Evolutionary conservation across 441 rosid species (phyloP).

Genomic region (Lepidium campestre): DNA sequence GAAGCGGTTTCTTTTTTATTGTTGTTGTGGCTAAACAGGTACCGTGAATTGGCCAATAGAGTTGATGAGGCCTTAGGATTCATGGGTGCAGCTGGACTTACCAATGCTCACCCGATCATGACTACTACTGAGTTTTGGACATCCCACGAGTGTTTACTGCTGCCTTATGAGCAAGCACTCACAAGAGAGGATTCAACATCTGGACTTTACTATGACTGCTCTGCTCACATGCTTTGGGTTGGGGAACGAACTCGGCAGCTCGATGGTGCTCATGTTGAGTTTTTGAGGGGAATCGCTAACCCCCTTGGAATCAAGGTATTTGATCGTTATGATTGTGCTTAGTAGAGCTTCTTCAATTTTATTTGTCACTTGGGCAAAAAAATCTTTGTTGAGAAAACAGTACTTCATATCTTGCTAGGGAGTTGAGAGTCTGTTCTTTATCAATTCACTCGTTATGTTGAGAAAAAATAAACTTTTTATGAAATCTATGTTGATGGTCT

Average conservation of each 20-base stretch:
- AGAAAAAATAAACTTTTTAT: background rate
- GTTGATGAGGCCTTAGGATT: conserved; percentile 98
- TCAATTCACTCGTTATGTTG: background rate
- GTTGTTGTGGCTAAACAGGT: conserved; percentile 39
- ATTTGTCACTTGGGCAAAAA: too few relatives aligned
- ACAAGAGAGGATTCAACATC: conserved; percentile 91
- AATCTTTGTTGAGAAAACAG: too few relatives aligned
- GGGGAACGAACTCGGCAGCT: conserved; percentile 95
- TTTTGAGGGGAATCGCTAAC: conserved; percentile 82
- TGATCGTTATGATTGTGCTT: background rate
- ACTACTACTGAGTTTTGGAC: conserved; percentile 94
- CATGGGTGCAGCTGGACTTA: conserved; percentile 92
- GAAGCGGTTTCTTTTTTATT: background rate
- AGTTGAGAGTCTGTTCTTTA: too few relatives aligned
- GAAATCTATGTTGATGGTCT: background rate
- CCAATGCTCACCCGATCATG: conserved; percentile 90
- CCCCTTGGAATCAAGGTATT: conserved; percentile 89
- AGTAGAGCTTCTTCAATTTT: too few relatives aligned
- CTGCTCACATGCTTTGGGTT: conserved; percentile 93
- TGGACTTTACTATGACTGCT: conserved; percentile 88
- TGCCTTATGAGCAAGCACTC: conserved; percentile 93
- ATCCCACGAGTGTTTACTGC: conserved; percentile 83
- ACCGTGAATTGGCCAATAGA: conserved; percentile 79
- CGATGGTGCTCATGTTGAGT: conserved; percentile 97
- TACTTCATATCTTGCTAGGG: too few relatives aligned